Evolutionary conservation across 169 alveolate genomes (phyloP), one percentile per base, ranked within the genome.

Genomic region (Cryptosporidium sp.): DNA sequence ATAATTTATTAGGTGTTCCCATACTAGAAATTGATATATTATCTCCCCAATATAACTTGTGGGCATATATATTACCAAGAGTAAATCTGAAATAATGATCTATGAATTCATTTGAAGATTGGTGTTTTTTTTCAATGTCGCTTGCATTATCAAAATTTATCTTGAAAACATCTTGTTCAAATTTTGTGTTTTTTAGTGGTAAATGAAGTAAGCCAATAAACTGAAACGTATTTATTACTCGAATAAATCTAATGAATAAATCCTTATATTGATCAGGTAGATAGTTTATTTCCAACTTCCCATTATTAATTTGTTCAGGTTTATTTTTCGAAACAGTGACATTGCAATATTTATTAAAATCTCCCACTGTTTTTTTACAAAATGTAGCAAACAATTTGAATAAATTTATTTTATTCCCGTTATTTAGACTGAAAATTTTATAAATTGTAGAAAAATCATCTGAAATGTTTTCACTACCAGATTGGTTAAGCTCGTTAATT

Each of bases 21-120:
- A 55, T 21, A 9, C 23, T 4, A 65, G 71, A 37, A 21, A 33
- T 65, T 65, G 10, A 8, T n/a, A 37, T 5, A 65, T 35, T n/a
- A 16, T 14, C 18, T 65, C 75, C 75, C 89, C 89, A 80, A 62
- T 62, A 52, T 6, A 80, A 31, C 62, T 80, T 80, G 7, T 67
- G 74, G 0, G 89, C 89, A 80, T 61, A 62, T 26, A 80, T 41
- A 41, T 59, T 52, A 1, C 62, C 68, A 65, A 80, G 70, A 8
- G 55, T 9, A 4, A 26, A 14, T 80, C 7, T 65, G 23, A 80
- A 41, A n/a, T 55, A 26, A 0, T 55, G 37, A 55, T 55, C 67
- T 23, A 26, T 0, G 67, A 21, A n/a, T 55, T 55, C 21, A 5
- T 23, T 55, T 6, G 35, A 55, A 26, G 3, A 55, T 55, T 1